Percentiles rank a stretch among this genome's conserved stretches.
Conservation (phyloP, 257 asterid species). For the Vinca minor region DNA sequence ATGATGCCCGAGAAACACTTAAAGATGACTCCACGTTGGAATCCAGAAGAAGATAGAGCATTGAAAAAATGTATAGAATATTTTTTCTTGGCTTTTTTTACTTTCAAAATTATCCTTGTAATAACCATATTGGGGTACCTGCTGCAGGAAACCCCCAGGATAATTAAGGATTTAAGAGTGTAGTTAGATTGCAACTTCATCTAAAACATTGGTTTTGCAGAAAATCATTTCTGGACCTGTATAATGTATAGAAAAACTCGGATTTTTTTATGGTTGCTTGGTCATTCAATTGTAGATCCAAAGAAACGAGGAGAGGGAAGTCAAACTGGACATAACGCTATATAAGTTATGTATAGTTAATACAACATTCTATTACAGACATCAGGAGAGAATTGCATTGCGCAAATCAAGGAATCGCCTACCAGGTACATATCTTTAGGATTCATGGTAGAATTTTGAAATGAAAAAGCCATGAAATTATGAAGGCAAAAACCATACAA, state of each 20-base stretch:
- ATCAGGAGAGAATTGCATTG: not conserved
- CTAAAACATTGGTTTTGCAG: no score
- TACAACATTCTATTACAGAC: conserved; percentile 15
- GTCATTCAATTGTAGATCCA: no score
- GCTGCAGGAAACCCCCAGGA: conserved; percentile 5
- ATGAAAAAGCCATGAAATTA: conserved; percentile 51
- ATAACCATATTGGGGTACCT: not conserved
- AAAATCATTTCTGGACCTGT: no score
- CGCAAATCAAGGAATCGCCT: not conserved
- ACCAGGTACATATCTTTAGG: not conserved
- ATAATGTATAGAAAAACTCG: no score
- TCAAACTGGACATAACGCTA: not conserved
- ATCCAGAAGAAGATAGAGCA: conserved; percentile 19
- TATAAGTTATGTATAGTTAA: not conserved
- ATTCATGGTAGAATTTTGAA: conserved; percentile 32
- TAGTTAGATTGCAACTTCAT: no score
- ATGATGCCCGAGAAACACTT: conserved; percentile 35
- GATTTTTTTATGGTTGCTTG: no score
- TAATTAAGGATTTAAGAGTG: no score
- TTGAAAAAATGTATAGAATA: conserved; percentile 17
- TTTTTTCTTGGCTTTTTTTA: not conserved
- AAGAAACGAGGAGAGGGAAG: no score
- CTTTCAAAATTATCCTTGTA: conserved; percentile 9
- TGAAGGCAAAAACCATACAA: conserved; percentile 45
- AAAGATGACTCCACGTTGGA: conserved; percentile 34